Evolutionary conservation across 23 red algal genomes (phyloP).

Genomic region (Gracilaria caudata): DNA sequence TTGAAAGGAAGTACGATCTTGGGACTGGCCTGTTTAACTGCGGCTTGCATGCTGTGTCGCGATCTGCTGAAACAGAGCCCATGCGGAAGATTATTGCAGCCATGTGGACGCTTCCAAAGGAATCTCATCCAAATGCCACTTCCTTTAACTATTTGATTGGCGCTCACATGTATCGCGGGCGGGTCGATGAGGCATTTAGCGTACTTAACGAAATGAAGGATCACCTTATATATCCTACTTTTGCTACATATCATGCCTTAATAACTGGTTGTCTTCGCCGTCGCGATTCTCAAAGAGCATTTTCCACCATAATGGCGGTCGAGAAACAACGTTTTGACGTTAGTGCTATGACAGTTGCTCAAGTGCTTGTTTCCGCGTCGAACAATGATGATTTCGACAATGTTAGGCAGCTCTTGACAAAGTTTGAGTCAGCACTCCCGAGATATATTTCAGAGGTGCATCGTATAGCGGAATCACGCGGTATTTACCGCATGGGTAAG

Average conservation of each 20-base stretch:
- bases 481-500: constrained; percentile 25
- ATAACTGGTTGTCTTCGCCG: constrained; percentile 62
- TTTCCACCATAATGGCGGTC: constrained; percentile 51
- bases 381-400: constrained; percentile 58
- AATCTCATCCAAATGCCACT: constrained; percentile 52
- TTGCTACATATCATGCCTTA: constrained; percentile 65
- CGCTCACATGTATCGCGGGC: constrained; percentile 33
- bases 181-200: constrained; percentile 51
- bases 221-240: constrained; percentile 57
- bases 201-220: constrained; percentile 81
- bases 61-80: constrained; percentile 1
- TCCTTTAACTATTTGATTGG: constrained; percentile 66
- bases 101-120: constrained; percentile 45
- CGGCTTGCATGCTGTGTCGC: constrained; percentile 46
- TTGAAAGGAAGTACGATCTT: constrained; percentile 32
- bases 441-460: constrained; percentile 52
- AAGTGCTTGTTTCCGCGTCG: constrained; percentile 53
- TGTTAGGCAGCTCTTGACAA: constrained; percentile 15
- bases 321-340: constrained; percentile 64
- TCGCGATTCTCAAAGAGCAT: constrained; percentile 53
- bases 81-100: constrained; percentile 17
- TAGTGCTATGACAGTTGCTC: constrained; percentile 56
- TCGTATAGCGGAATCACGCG: constrained; percentile 47
- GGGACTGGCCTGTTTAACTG: constrained; percentile 41
- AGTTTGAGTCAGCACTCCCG: constrained; percentile 40